A percentile compares a stretch with the other conserved stretches of the same genome.
These are phyloP conservation scores for Rhytidhysteron rufulum DNA, from an alignment of 2,329 filamentous ascomycete species.

Conservation along the genomic window DNA sequence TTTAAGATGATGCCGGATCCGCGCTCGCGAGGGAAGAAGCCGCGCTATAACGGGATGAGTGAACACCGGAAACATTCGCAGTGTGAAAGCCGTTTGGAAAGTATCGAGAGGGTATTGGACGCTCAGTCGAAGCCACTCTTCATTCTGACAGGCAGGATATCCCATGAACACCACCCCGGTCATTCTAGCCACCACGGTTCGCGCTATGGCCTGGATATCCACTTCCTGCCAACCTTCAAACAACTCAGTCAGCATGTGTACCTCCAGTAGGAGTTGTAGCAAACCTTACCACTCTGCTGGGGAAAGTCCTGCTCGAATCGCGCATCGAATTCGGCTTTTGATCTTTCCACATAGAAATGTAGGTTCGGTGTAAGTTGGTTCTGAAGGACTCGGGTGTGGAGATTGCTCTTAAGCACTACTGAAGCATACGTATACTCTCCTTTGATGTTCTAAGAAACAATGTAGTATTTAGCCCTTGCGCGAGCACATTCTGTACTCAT, in stretches of 20 bases:
- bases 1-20: background rate
- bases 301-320: conserved; percentile 11
- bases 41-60: conserved; percentile 25
- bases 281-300: conserved; percentile 4
- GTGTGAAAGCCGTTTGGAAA: conserved; percentile 25
- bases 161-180: conserved; percentile 41
- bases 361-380: conserved; percentile 18
- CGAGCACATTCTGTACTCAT: background rate
- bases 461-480: background rate
- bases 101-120: conserved; percentile 34
- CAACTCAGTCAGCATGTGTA: background rate
- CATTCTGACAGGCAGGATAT: conserved; percentile 29
- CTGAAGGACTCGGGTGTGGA: conserved; percentile 10
- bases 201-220: conserved; percentile 19
- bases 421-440: background rate
- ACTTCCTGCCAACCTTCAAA: conserved; percentile 11
- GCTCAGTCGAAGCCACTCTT: conserved; percentile 35
- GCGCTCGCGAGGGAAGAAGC: conserved; percentile 3
- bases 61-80: conserved; percentile 32
- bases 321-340: conserved; percentile 15
- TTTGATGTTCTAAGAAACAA: background rate
- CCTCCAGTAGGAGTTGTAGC: background rate
- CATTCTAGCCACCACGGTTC: conserved; percentile 35
- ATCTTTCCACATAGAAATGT: conserved; percentile 5
- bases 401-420: conserved; percentile 2